Base-by-base conservation (phyloP, 2,329 filamentous ascomycete genomes). In the Aspergillus awamori region DNA sequence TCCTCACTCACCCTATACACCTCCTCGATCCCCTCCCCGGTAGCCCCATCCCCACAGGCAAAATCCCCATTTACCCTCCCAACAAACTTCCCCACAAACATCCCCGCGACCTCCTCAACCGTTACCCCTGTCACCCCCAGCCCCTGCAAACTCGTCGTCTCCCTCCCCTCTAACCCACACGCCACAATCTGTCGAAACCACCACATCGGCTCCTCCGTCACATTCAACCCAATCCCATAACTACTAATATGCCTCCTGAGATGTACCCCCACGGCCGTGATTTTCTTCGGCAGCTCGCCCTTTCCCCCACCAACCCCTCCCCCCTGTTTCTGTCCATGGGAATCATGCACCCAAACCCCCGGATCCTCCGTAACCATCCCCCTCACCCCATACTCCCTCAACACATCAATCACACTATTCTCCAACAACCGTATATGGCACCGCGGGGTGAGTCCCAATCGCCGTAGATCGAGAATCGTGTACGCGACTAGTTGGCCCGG, bases 401-500 rank as follows among this genome's bases (percentile, higher is more conserved):
- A 85, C 0, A 89, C 83, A 6, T 84, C 83, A 41, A 92, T 89
- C 0, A 96, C 89, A 0, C 86, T 87, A 62, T 87, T 83, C 74
- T 99, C 93, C 1, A 99, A 83, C 33, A 93, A 76, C 38, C 87
- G 84, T 5, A 96, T 89, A 77, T 96, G 97, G 63, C 85, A 86
- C 17, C 91, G 82, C 11, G 95, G 89, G 4, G 85, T 88, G 20
- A 95, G 80, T 0, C 80, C 78, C 66, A 92, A 85, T 10, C 85
- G 82, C 58, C 86, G 86, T 59, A 98, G 83, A 75, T 97, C 92
- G n/a, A 96, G 75, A 54, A 97, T 86, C 3, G 94, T 92, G 81
- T 96, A 99, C n/a, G 93, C 87, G 38, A 97, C 91, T 53, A 96
- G 79, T 75, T 99, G 95, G 0, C 94, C 94, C 0, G 94, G 95